Percentiles rank a stretch among this genome's conserved stretches.
Conservation (phyloP, 305 asterid species). For the Fraxinus baroniana region DNA sequence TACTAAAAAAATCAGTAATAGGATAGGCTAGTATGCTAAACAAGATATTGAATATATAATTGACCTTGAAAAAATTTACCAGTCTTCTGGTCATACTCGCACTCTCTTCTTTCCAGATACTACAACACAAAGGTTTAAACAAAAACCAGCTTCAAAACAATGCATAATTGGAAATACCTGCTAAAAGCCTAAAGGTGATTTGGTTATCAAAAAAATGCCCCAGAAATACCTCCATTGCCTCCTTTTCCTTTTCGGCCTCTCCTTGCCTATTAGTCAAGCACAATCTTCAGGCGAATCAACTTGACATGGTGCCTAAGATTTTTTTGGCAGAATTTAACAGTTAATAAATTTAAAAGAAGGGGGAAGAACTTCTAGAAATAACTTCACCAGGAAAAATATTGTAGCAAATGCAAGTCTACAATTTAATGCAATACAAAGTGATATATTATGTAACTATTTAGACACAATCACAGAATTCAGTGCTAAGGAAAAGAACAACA, state of each 20-base stretch:
- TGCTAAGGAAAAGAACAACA: no score
- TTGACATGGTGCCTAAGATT: conserved; percentile 73
- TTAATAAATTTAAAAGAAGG: no score
- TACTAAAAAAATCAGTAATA: neutral
- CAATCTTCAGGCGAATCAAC: conserved; percentile 88
- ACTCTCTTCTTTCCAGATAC: conserved; percentile 86
- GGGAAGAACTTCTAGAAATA: no score
- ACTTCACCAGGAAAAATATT: no score
- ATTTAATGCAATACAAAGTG: no score
- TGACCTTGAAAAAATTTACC: conserved; percentile 71
- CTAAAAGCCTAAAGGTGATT: neutral
- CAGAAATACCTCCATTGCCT: conserved; percentile 70
- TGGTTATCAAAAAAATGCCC: neutral
- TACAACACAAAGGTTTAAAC: conserved; percentile 11
- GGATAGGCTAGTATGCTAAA: neutral
- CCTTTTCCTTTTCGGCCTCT: conserved; percentile 71
- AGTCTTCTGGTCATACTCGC: conserved; percentile 83
- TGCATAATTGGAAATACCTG: neutral
- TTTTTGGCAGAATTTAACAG: neutral
- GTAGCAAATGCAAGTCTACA: no score
- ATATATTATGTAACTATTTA: no score
- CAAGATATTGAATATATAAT: conserved; percentile 8
- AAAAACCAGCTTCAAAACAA: neutral
- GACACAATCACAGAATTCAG: no score
- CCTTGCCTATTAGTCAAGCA: conserved; percentile 83